phyloP scores from a whole-genome alignment of 805 yeast genomes.

The Candida coleopterorum region DNA sequence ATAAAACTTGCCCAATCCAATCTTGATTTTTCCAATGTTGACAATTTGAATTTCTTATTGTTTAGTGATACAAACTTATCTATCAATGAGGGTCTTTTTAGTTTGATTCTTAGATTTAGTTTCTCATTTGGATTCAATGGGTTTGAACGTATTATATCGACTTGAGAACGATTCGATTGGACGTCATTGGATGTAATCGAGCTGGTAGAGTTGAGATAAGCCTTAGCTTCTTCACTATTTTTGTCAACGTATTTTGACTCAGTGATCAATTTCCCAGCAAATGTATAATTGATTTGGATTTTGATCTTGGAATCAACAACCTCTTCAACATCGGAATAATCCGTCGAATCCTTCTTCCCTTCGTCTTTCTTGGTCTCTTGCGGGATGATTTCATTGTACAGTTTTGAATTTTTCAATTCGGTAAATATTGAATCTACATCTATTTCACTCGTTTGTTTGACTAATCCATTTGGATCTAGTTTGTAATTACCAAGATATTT shows the following conservation, averaged over 20 bases:
- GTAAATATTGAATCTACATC: conserved; percentile 32
- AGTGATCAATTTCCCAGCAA: conserved; percentile 79
- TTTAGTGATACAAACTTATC: conserved; percentile 70
- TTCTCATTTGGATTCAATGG: conserved; percentile 25
- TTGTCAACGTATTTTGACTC: conserved; percentile 76
- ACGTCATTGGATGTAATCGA: conserved; percentile 17
- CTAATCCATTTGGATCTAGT: conserved; percentile 12
- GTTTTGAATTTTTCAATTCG: conserved; percentile 16
- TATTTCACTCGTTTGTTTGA: conserved; percentile 11
- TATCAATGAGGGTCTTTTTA: conserved; percentile 70
- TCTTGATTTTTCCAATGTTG: conserved; percentile 88
- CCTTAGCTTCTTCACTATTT: conserved; percentile 82
- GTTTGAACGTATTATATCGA: conserved; percentile 30
- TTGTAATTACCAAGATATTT: conserved; percentile 11
- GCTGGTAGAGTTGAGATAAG: conserved; percentile 58
- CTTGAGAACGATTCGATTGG: conserved; percentile 20
- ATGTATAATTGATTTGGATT: conserved; percentile 74
- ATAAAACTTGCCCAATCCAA: conserved; percentile 95
- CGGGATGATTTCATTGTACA: neutral
- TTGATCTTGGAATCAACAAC: conserved; percentile 39
- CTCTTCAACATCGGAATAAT: conserved; percentile 3
- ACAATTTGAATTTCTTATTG: conserved; percentile 62
- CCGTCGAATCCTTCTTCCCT: neutral
- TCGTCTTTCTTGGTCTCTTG: neutral
- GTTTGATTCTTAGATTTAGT: conserved; percentile 45